Base-by-base conservation (phyloP, 805 yeast species). In the Metschnikowia colocasiae region DNA sequence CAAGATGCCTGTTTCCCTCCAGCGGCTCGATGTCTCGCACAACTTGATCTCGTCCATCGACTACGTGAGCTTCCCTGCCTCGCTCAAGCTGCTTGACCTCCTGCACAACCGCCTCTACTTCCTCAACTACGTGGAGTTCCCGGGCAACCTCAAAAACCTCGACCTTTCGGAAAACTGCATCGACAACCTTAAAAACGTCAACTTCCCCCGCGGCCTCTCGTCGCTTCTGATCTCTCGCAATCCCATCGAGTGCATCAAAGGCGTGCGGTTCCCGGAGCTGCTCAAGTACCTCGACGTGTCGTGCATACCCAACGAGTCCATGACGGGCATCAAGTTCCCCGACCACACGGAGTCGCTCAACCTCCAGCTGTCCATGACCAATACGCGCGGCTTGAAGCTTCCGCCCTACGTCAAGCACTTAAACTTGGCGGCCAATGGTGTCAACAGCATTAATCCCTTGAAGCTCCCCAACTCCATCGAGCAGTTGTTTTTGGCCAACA, bases 311-410 rank as follows among this genome's bases (percentile, higher is more conserved):
- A 73, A 71, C 51, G 77, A 73, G 51, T 64, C 73, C 8, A 72
- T 73, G 77, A 67, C 75, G 0, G 75, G 76, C 1, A 63, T 73
- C n/a, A 72, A 69, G 48, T 71, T 73, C 43, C 77, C 77, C 1
- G 77, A 73, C 45, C 61, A 56, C 59, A 54, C 67, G 26, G 55
- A 56, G 19, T 60, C 59, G 1, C 62, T 73, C 42, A 73, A 73
- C 48, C 54, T 73, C 10, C 76, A 71, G 52, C 68, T 67, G 44
- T 68, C 75, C 2, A 73, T 72, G 76, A 70, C 75, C 5, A 71
- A 62, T 49, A 71, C 75, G 1, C 54, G 77, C 42, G 76, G 76
- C 0, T 58, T 73, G 27, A 73, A 71, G 49, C 53, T 73, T 27
- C 75, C 76, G 1, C 59, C 63, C 19, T 53, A 48, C 22, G 50